Base-by-base conservation (phyloP, 2,329 filamentous ascomycete species). In the Xylaria sp. region DNA sequence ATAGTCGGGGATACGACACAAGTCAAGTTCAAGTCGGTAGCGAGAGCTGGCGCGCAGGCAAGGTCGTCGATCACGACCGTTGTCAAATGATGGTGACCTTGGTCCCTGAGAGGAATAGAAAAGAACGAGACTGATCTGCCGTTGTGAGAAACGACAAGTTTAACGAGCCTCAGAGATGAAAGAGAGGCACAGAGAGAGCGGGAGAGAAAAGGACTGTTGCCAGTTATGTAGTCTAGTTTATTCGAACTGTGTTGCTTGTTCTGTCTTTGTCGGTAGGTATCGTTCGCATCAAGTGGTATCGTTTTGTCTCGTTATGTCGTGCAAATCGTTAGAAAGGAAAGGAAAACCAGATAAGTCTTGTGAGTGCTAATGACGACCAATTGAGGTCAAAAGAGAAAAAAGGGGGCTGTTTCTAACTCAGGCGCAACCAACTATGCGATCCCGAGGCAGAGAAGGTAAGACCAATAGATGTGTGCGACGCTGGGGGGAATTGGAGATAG, bases 261-360 rank as follows among this genome's bases (percentile, higher is more conserved):
- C 42, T 37, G 63, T 65, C 44, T 63, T 50, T 57, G 55, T 55
- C 44, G 35, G 51, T 42, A 55, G 60, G 48, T 44, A 54, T 47
- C 37, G 40, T 63, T 63, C 27, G 61, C n/a, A 44, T 69, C 57
- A 61, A 58, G 40, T 70, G 23, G 61, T 63, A 44, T 72, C 69
- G 66, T 71, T 60, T 72, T 48, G 58, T 67, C 27, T 72, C 70
- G 68, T 71, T 57, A 71, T 63, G 47, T 72, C 71, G 65, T 72
- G 65, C 44, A 69, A 66, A 60, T 71, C 71, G 69, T 72, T 25
- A 72, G 47, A 37, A 60, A 44, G 55, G 29, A 65, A 57, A 62
- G 16, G 10, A n/a, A n/a, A n/a, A n/a, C 10, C 16, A 40, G 29
- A 47, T 12, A 9, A 3, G 18, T 12, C 37, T 44, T 40, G 50